A percentile compares a stretch with the other conserved stretches of the same genome.
phyloP scores from a whole-genome alignment of 2,329 filamentous ascomycete genomes.

The Trichoderma semiorbis region DNA sequence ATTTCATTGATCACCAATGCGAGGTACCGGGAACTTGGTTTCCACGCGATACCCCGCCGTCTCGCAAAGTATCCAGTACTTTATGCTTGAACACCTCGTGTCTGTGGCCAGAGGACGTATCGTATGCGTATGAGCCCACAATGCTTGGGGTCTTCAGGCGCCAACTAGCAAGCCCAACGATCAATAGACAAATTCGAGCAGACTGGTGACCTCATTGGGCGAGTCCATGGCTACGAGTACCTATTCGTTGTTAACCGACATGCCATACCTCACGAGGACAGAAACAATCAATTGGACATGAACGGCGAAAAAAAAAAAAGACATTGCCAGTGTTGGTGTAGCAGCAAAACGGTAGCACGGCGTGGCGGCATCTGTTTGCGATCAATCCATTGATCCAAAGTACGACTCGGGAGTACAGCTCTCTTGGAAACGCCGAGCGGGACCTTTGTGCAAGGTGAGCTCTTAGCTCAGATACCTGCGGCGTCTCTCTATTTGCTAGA shows the following conservation, averaged over 20 bases:
- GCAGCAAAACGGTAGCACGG: not conserved
- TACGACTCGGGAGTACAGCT: not conserved
- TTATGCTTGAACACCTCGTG: not conserved
- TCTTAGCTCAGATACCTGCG: not conserved
- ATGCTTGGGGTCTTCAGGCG: slow-evolving; percentile 10
- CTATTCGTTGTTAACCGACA: not conserved
- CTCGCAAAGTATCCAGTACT: not conserved
- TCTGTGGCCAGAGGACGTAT: not conserved
- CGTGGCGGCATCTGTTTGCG: not conserved
- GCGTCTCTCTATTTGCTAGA: not conserved
- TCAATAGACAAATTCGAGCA: not conserved
- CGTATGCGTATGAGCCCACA: not conserved
- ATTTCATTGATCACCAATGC: not conserved
- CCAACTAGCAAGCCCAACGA: not conserved
- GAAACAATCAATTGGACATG: not conserved
- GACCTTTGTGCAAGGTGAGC: not conserved
- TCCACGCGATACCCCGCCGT: rapidly evolving
- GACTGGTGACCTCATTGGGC: not conserved
- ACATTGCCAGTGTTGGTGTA: not conserved
- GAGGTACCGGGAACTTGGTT: not conserved
- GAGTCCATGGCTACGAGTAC: not conserved
- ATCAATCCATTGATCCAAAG: not conserved
- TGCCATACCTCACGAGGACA: not conserved
- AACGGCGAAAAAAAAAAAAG: not conserved
- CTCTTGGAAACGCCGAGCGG: not conserved